Percentiles rank a stretch among this genome's conserved stretches.
Evolutionary conservation across 257 asterid genomes (phyloP).

Genomic region (Nicotiana sylvestris): DNA sequence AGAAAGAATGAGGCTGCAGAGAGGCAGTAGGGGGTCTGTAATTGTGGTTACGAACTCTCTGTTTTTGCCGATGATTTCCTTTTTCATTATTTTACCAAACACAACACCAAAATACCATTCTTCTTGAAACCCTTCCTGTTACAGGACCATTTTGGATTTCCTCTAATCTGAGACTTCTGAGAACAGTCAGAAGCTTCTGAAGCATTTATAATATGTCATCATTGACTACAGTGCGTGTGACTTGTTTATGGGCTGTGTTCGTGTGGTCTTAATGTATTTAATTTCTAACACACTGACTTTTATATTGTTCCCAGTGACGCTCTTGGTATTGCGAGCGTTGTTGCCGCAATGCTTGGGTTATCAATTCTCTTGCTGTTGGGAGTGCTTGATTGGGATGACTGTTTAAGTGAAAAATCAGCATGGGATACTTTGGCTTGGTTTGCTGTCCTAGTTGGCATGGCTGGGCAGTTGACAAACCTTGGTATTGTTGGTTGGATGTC

Average conservation of each 20-base stretch:
- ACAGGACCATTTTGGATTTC: constrained; percentile 1
- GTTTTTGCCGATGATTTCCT: neutral
- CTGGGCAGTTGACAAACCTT: constrained; percentile 79
- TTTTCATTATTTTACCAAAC: neutral
- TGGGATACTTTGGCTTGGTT: constrained; percentile 99
- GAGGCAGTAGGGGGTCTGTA: neutral
- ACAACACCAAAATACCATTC: neutral
- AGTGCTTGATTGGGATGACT: constrained; percentile 91
- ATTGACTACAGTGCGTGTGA: neutral
- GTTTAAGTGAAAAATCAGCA: constrained; percentile 89
- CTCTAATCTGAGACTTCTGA: neutral
- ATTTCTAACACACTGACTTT: neutral
- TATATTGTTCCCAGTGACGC: constrained; percentile 56
- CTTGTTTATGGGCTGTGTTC: neutral
- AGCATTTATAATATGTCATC: neutral
- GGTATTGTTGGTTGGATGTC: constrained; percentile 95
- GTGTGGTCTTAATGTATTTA: neutral
- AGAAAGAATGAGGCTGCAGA: neutral
- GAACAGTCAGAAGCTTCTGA: neutral
- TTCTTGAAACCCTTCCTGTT: neutral
- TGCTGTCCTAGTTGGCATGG: constrained; percentile 98
- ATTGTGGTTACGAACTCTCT: neutral
- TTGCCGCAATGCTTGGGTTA: constrained; percentile 95
- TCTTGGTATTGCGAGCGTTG: constrained; percentile 83
- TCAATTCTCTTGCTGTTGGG: constrained; percentile 72